Base-by-base conservation (phyloP, 2,329 filamentous ascomycete species). In the Trichoderma sp. region DNA sequence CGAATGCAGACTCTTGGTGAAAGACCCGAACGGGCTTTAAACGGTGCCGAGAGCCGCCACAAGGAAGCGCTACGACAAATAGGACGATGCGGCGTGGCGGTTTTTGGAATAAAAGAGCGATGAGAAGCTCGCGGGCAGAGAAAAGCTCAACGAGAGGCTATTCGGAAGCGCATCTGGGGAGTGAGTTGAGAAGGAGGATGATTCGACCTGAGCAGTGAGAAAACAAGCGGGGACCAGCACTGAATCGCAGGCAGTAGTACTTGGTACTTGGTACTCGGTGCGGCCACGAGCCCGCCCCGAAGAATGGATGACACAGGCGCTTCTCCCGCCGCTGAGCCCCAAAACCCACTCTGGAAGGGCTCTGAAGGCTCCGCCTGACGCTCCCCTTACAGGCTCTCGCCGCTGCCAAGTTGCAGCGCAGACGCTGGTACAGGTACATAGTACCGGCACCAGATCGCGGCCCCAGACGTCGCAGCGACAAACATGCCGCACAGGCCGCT, bases 241-340 rank as follows among this genome's bases (percentile, higher is more conserved):
- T 45, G 19, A 4, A 42, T n/a, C 22, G n/a, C 42, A 48, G 42
- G 22, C 12, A 19, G 42, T 48, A 19, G 42, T 48, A 48, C 42
- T 48, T 48, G 42, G 42, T 22, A 48, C 7, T 29, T 29, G 7
- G 4, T 29, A 29, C 42, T 48, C 19, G 42, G 42, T 48, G 42
- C 42, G 42, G 19, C 42, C 42, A 48, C 42, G 13, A 48, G 42
- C 42, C 42, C 42, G 42, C 42, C 12, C n/a, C 42, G n/a, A 19
- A 3, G 19, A 19, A 12, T 15, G 34, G 60, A 42, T 53, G 22
- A 22, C 37, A 34, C 37, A 25, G 52, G 52, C 39, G 27, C 34
- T 57, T 19, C 48, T 32, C 35, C 32, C 57, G 37, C 53, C 17
- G 61, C 61, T 65, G 61, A 65, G 61, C 61, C 61, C 61, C 61